These are phyloP conservation scores for Moringa oleifera DNA, from an alignment of 345 rosid genomes.

Conservation along the genomic window DNA sequence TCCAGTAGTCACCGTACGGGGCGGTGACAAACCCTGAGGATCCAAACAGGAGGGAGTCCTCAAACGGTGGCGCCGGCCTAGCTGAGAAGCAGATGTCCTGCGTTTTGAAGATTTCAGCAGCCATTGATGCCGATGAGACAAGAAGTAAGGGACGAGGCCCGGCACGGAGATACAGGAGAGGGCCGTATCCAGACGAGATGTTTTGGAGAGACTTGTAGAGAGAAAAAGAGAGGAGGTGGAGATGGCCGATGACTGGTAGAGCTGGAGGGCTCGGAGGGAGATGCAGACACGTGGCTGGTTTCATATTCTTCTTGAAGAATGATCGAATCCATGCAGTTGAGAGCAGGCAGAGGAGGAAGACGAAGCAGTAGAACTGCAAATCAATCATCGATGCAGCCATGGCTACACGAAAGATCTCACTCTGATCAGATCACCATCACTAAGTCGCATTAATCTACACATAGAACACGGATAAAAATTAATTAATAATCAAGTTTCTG, in stretches of 20 bases:
- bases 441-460: no score
- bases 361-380: slow-evolving; percentile 1
- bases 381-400: not conserved
- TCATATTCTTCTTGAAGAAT: slow-evolving; percentile 18
- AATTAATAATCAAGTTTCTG: no score
- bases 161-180: slow-evolving; percentile 33
- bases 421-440: no score
- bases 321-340: slow-evolving; percentile 11
- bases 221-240: slow-evolving; percentile 30
- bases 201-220: slow-evolving; percentile 23
- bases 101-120: slow-evolving; percentile 28
- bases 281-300: slow-evolving; percentile 1
- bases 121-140: slow-evolving; percentile 35
- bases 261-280: slow-evolving; percentile 45
- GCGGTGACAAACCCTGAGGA: slow-evolving; percentile 22
- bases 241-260: slow-evolving; percentile 40
- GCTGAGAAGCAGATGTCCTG: slow-evolving; percentile 21
- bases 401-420: no score
- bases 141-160: slow-evolving; percentile 23
- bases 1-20: slow-evolving; percentile 44
- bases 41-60: slow-evolving; percentile 20
- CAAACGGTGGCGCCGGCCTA: slow-evolving; percentile 11
- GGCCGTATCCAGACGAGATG: slow-evolving; percentile 29
- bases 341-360: slow-evolving; percentile 24
- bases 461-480: no score